phyloP scores from a whole-genome alignment of 345 rosid species.

The Isatis tinctoria region DNA sequence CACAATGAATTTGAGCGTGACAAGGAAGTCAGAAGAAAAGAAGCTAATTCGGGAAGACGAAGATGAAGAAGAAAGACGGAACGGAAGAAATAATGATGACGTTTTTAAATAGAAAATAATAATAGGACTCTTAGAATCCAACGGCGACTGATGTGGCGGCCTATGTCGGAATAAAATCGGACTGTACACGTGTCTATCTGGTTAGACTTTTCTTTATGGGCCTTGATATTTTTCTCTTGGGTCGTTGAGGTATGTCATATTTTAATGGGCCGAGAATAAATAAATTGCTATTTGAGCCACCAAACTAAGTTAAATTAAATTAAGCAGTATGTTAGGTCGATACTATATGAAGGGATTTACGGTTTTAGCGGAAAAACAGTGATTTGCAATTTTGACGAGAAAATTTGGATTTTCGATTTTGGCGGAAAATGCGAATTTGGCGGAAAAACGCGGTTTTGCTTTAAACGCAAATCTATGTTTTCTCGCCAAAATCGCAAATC shows the following conservation, averaged over 20 bases:
- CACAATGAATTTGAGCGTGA: slow-evolving; percentile 16
- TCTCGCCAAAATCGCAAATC: too few species aligned
- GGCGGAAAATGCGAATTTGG: too few species aligned
- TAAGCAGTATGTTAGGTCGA: not conserved
- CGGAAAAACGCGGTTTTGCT: too few species aligned
- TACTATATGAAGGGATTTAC: not conserved
- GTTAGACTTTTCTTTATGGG: slow-evolving; percentile 16
- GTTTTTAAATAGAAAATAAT: not conserved
- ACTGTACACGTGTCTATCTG: slow-evolving; percentile 15
- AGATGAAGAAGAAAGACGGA: not conserved
- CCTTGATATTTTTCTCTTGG: slow-evolving; percentile 1
- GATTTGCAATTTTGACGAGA: too few species aligned
- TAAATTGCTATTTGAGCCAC: not conserved
- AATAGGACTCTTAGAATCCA: not conserved
- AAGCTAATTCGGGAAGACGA: slow-evolving; percentile 22
- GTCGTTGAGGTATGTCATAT: not conserved
- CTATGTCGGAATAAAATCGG: not conserved
- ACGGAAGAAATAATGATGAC: not conserved
- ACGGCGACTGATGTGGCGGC: slow-evolving; percentile 14
- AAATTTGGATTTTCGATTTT: too few species aligned
- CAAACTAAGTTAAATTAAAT: not conserved
- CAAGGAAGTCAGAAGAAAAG: not conserved
- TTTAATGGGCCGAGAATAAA: slow-evolving; percentile 1
- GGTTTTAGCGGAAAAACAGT: too few species aligned
- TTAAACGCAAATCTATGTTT: too few species aligned